phyloP scores from a whole-genome alignment of 2,329 filamentous ascomycete species.

The Aplosporella prunicola region DNA sequence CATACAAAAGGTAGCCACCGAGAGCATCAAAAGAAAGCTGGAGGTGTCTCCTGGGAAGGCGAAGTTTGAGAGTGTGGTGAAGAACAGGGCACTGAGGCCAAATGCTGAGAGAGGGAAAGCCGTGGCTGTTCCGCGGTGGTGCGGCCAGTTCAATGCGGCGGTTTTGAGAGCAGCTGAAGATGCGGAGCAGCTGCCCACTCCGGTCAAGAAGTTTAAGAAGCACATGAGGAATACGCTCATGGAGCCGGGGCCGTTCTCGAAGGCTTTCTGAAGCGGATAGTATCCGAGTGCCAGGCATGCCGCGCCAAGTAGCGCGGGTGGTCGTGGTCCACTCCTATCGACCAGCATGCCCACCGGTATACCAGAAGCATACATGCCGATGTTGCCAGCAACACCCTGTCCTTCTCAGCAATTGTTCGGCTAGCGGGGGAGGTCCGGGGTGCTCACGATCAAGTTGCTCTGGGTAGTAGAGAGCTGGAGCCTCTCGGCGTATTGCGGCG shows the following conservation, averaged over 20 bases:
- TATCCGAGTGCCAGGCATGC: constrained; percentile 69
- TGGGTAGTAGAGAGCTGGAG: constrained; percentile 84
- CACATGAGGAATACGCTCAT: constrained; percentile 54
- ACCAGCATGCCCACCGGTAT: constrained; percentile 84
- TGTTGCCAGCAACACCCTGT: constrained; percentile 58
- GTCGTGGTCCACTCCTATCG: constrained; percentile 70
- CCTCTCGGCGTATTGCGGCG: constrained; percentile 82
- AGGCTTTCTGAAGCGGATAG: constrained; percentile 73
- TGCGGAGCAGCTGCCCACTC: constrained; percentile 81
- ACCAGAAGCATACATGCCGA: constrained; percentile 89
- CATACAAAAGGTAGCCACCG: constrained; percentile 67
- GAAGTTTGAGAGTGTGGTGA: constrained; percentile 67
- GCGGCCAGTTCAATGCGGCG: constrained; percentile 84
- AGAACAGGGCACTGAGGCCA: constrained; percentile 92
- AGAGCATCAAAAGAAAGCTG: constrained; percentile 69
- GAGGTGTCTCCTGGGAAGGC: constrained; percentile 77
- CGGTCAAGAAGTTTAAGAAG: constrained; percentile 76
- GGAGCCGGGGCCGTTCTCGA: constrained; percentile 54
- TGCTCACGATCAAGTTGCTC: constrained; percentile 74
- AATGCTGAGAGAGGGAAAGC: constrained; percentile 90
- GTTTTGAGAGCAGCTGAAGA: constrained; percentile 82
- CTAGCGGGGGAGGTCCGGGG: constrained; percentile 5
- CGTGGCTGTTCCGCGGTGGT: constrained; percentile 84
- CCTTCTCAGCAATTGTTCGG: constrained; percentile 21
- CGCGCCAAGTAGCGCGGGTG: constrained; percentile 66